Base-by-base conservation (phyloP, 805 yeast species). In the Zygoascus bituminiphila region DNA sequence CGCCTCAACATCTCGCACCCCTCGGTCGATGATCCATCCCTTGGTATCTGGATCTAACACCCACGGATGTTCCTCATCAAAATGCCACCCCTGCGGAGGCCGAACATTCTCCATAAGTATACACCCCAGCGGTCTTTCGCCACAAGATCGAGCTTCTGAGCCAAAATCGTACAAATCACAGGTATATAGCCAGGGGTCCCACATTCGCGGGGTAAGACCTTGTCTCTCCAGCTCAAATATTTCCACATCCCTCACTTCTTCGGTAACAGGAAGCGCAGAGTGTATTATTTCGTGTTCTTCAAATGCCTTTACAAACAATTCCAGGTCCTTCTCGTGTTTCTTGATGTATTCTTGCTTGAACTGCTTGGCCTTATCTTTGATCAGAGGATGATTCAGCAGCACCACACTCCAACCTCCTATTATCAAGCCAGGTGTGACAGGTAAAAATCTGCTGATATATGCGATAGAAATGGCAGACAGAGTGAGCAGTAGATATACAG, bases 61-160 rank as follows among this genome's bases (percentile, higher is more conserved):
- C 96, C 96, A 88, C 9, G 69, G 68, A 40, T 75, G 73, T 23
- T 74, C 76, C 23, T 66, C 65, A 50, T 77, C 81, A 61, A 79
- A 88, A 50, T 72, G 70, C 96, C 96, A 88, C 12, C 79, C 81
- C 9, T 58, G 58, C 1, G 96, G 96, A 1, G 94, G 81, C 23
- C 60, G 55, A 1, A 88, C 77, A 20, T 79, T 78, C 1, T 70
- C 66, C 19, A 88, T 59, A 29, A 66, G 65, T 17, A 68, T 62
- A 0, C 78, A 78, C 0, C 95, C 95, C 1, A 74, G 73, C 0
- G 96, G 96, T 9, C 77, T 71, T 49, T 73, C 76, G 45, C 72
- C 73, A 15, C 75, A 67, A 35, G 65, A 59, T 36, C 84, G 65
- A 19, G 54, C 63, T 4, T 67, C 60, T 53, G 81, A 79, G 21